A percentile compares a stretch with the other conserved stretches of the same genome.
Evolutionary conservation across 2,329 filamentous ascomycete genomes (phyloP).

Genomic region (Sporothrix inflata): DNA sequence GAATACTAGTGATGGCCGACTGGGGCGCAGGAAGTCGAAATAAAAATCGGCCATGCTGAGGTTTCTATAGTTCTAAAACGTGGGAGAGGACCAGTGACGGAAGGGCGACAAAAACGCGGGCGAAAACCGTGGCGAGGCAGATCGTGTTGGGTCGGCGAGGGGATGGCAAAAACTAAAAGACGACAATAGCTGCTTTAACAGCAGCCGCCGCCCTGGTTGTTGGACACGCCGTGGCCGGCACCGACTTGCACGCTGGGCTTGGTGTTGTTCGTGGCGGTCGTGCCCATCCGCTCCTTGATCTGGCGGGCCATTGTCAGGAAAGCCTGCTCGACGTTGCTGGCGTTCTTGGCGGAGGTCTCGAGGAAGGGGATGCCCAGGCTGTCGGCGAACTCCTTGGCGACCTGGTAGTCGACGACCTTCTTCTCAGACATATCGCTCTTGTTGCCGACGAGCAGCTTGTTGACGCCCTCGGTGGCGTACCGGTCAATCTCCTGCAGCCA

Average conservation of each 20-base stretch:
- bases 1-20: not conserved
- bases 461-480: conserved; percentile 98
- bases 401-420: conserved; percentile 99
- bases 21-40: not conserved
- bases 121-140: not conserved
- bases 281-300: conserved; percentile 99
- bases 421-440: conserved; percentile 99
- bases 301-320: conserved; percentile 99
- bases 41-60: not conserved
- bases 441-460: conserved; percentile 99
- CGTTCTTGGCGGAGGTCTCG: conserved; percentile 99
- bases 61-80: not conserved
- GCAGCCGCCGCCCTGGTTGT: conserved; percentile 43
- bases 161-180: not conserved
- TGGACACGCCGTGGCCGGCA: conserved; percentile 87
- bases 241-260: conserved; percentile 97
- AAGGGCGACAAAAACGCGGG: not conserved
- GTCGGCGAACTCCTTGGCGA: conserved; percentile 99
- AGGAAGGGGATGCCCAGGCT: conserved; percentile 98
- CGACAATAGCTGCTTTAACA: conserved; percentile 37
- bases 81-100: not conserved
- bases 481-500: conserved; percentile 99
- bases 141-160: not conserved
- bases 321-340: conserved; percentile 98
- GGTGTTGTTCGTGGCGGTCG: conserved; percentile 92